Evolutionary conservation across 108 stramenopile species (phyloP).

Genomic region (Nannochloropsis salina): DNA sequence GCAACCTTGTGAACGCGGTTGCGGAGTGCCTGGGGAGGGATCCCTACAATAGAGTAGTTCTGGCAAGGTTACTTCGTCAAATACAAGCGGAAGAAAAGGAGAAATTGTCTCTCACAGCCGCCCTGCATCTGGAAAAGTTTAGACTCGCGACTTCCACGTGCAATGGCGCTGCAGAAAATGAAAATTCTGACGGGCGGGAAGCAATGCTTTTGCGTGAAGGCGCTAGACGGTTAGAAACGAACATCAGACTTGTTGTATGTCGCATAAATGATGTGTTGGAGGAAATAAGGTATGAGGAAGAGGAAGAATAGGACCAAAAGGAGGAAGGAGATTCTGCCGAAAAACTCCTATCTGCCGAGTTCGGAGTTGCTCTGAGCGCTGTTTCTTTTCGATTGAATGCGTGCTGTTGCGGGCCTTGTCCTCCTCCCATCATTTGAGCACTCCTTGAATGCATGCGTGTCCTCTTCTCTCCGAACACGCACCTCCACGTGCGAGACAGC

Average conservation of each 20-base stretch:
- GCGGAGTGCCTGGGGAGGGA: neutral
- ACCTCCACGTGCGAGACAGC: too few relatives aligned
- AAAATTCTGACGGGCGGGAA: neutral
- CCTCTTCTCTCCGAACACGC: too few relatives aligned
- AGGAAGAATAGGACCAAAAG: neutral
- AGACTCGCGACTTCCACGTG: neutral
- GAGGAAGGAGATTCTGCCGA: neutral
- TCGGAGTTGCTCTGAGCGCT: too few relatives aligned
- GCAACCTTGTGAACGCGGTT: neutral
- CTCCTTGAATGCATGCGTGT: too few relatives aligned
- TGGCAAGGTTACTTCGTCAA: neutral
- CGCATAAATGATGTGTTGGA: neutral
- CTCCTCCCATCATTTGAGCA: too few relatives aligned
- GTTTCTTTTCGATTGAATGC: too few relatives aligned
- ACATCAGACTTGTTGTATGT: neutral
- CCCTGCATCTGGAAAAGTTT: neutral
- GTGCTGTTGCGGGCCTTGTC: too few relatives aligned
- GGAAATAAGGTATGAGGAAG: constrained; percentile 5
- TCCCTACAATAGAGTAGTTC: neutral
- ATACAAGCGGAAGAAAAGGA: neutral
- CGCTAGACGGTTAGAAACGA: too few relatives aligned
- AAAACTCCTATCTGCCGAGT: too few relatives aligned
- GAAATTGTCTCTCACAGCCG: neutral
- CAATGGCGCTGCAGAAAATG: neutral
- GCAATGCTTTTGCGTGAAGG: neutral